phyloP scores from a whole-genome alignment of 495 filamentous ascomycete species.

The Xylaria flabelliformis region DNA sequence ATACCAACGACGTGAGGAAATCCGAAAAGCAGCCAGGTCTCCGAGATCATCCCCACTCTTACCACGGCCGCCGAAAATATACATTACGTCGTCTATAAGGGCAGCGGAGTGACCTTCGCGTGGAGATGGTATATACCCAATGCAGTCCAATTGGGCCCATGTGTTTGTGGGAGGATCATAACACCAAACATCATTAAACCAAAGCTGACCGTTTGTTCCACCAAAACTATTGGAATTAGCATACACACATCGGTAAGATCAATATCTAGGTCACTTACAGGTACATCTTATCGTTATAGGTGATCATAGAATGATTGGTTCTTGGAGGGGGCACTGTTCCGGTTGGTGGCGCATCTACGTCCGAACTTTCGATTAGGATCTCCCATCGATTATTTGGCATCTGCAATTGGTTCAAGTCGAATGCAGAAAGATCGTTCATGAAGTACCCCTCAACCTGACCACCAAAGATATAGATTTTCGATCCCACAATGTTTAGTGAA shows the following conservation, averaged over 20 bases:
- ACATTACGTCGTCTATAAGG: constrained; percentile 96
- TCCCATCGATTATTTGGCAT: constrained; percentile 92
- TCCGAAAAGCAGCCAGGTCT: constrained; percentile 94
- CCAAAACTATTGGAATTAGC: constrained; percentile 72
- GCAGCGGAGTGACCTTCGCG: constrained; percentile 95
- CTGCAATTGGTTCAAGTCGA: constrained; percentile 93
- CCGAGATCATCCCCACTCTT: constrained; percentile 91
- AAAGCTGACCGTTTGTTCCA: constrained; percentile 89
- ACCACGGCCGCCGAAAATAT: constrained; percentile 96
- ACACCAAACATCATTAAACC: constrained; percentile 99
- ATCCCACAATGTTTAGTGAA: constrained; percentile 93
- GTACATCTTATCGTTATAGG: constrained; percentile 91
- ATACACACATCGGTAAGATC: constrained; percentile 5
- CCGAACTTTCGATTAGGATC: constrained; percentile 77
- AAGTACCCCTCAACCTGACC: constrained; percentile 97
- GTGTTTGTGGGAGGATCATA: constrained; percentile 83
- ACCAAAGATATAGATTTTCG: constrained; percentile 96
- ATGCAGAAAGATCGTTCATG: constrained; percentile 97
- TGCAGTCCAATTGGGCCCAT: constrained; percentile 92
- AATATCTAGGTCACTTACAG: constrained; percentile 64
- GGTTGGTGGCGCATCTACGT: constrained; percentile 67
- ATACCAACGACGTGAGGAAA: constrained; percentile 91
- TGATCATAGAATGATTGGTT: constrained; percentile 94
- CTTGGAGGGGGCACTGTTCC: constrained; percentile 84
- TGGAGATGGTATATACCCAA: constrained; percentile 92